Evolutionary conservation across 2,329 filamentous ascomycete species (phyloP), one percentile per base, ranked within the genome.

Genomic region (Verticillium tricorpus): DNA sequence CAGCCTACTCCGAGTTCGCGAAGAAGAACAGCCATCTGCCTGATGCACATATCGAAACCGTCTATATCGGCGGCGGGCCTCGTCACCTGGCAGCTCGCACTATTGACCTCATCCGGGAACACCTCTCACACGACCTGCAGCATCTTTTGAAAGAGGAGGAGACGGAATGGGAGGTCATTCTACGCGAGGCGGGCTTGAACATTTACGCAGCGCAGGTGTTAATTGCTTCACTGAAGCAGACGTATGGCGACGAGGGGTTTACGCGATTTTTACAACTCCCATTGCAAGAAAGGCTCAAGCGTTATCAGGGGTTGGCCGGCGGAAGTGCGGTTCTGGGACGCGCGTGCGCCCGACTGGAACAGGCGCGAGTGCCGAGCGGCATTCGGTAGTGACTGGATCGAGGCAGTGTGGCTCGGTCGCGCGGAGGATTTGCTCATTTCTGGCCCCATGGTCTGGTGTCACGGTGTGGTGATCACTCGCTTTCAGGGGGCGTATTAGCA

Each of bases 31-130:
- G 1, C 9, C 12, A 12, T 8, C 4, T 52, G 45, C 68, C 74
- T 6, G 72, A 71, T n/a, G 28, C 56, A 6, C 69, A 71, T 1
- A 70, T 82, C 1, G 72, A 71, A 1, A 74, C 81, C 0, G 74
- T 77, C 34, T 82, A 84, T 39, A 73, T 86, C 1, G 77, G 80
- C 1, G 85, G 85, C 0, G 80, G 80, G 0, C 74, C 78, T 19
- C 71, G 77, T 25, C 82, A 79, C 0, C 69, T 88, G 7, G 78
- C 81, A 1, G 78, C 73, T 60, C 90, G 87, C 86, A 73, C 85
- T 1, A 73, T 52, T 14, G n/a, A 5, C 8, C 5, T 19, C n/a
- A 19, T 52, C 45, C 19, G 45, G 5, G n/a, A 52, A 14, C 19
- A 52, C 19, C 9, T 52, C 45, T 22, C 45, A 2, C 62, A 59